phyloP scores from a whole-genome alignment of 352 stramenopile genomes.

The Globisporangium canariense region DNA sequence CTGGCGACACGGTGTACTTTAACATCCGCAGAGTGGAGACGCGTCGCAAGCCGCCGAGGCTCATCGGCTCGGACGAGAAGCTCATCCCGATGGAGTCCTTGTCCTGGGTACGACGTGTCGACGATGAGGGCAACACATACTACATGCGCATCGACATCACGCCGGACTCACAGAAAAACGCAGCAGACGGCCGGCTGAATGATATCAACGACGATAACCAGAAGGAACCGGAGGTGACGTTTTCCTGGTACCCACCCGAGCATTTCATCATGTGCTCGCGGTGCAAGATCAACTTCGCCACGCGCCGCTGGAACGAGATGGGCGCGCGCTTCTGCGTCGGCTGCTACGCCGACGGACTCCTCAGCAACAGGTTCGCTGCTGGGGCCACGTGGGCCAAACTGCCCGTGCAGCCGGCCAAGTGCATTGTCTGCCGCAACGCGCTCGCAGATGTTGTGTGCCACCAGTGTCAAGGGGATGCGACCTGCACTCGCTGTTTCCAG shows the following conservation, averaged over 20 bases:
- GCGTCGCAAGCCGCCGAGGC: conserved; percentile 28
- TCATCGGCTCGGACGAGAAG: conserved; percentile 51
- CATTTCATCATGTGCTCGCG: conserved; percentile 53
- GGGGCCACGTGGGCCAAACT: conserved; percentile 53
- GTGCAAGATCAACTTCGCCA: conserved; percentile 55
- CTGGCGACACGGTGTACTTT: conserved; percentile 55
- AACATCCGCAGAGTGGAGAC: conserved; percentile 45
- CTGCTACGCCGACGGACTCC: conserved; percentile 45
- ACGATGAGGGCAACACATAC: conserved; percentile 46
- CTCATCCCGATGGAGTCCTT: conserved; percentile 54
- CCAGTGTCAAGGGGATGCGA: conserved; percentile 49
- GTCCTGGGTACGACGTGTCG: conserved; percentile 52
- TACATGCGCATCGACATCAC: conserved; percentile 42
- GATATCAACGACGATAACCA: background rate
- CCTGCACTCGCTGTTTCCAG: conserved; percentile 45
- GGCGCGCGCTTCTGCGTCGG: conserved; percentile 53
- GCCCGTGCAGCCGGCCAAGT: conserved; percentile 47
- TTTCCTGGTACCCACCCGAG: conserved; percentile 38
- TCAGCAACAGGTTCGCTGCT: conserved; percentile 11
- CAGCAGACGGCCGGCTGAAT: background rate
- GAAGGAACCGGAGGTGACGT: background rate
- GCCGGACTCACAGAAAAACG: background rate
- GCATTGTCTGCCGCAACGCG: conserved; percentile 54
- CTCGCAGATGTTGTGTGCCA: conserved; percentile 44
- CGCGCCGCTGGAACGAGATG: conserved; percentile 38